phyloP scores from a whole-genome alignment of 176 grass and related monocot genomes.

The Eragrostis nindensis region DNA sequence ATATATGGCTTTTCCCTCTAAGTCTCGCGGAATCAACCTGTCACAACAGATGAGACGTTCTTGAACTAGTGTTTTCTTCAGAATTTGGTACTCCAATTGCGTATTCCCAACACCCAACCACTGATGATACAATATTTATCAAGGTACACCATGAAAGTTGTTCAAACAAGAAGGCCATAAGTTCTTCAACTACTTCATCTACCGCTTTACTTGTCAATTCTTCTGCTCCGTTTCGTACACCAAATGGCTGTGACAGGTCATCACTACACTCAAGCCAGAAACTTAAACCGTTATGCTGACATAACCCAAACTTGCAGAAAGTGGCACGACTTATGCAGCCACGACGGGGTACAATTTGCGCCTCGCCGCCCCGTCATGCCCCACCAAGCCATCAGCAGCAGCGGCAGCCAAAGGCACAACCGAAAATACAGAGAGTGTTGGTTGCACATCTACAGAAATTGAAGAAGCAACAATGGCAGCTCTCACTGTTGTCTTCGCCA shows the following conservation, averaged over 20 bases:
- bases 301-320: slow-evolving; percentile 50
- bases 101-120: too few species aligned
- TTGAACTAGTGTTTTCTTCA: too few species aligned
- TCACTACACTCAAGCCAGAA: slow-evolving; percentile 55
- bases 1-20: too few species aligned
- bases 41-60: too few species aligned
- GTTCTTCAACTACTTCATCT: slow-evolving; percentile 52
- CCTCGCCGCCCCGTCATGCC: not conserved
- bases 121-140: not conserved
- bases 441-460: not conserved
- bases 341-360: slow-evolving; percentile 15
- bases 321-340: slow-evolving; percentile 9
- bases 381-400: not conserved
- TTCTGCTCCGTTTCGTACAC: not conserved
- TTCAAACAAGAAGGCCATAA: not conserved
- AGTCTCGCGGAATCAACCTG: too few species aligned
- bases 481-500: slow-evolving; percentile 35
- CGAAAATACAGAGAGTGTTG: not conserved
- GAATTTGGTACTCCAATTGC: too few species aligned
- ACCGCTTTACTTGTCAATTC: slow-evolving; percentile 15
- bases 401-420: not conserved
- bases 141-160: slow-evolving; percentile 23
- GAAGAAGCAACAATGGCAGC: slow-evolving; percentile 50
- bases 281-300: not conserved
- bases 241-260: not conserved